Conservation (phyloP, 192 early-diverging fungal genomes). For the Paraglomus occultum region DNA sequence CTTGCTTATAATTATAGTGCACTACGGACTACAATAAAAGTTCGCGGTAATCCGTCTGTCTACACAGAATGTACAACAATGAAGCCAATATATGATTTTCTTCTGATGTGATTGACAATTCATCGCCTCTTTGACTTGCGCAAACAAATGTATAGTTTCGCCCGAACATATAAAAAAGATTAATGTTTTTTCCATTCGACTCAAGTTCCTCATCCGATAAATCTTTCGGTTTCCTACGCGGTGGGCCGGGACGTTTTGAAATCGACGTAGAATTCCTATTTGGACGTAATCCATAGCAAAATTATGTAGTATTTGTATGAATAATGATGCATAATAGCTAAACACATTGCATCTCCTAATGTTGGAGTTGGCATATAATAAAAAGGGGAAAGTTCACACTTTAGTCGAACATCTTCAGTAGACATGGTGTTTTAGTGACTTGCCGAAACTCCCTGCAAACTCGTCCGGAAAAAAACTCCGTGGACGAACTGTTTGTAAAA, state of each 20-base stretch:
- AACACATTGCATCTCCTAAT: too few species aligned
- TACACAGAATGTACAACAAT: slow-evolving; percentile 59
- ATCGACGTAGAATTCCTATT: too few species aligned
- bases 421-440: too few species aligned
- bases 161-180: slow-evolving; percentile 27
- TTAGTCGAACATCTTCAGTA: too few species aligned
- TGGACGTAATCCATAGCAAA: too few species aligned
- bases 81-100: slow-evolving; percentile 63
- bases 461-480: too few species aligned
- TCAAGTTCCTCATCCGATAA: slow-evolving; percentile 24
- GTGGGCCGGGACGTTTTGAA: background rate
- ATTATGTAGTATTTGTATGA: too few species aligned
- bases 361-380: too few species aligned
- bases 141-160: slow-evolving; percentile 49
- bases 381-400: too few species aligned
- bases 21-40: slow-evolving; percentile 59
- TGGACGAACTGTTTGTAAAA: too few species aligned
- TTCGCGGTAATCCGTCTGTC: slow-evolving; percentile 55
- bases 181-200: slow-evolving; percentile 31
- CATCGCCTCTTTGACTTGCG: slow-evolving; percentile 57
- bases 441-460: too few species aligned
- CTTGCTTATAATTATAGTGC: slow-evolving; percentile 59
- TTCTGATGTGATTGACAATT: slow-evolving; percentile 64
- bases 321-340: too few species aligned
- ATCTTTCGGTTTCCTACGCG: slow-evolving; percentile 13